A percentile compares a stretch with the other conserved stretches of the same genome.
Evolutionary conservation across 257 asterid species (phyloP).

Genomic region (Rhazya stricta): DNA sequence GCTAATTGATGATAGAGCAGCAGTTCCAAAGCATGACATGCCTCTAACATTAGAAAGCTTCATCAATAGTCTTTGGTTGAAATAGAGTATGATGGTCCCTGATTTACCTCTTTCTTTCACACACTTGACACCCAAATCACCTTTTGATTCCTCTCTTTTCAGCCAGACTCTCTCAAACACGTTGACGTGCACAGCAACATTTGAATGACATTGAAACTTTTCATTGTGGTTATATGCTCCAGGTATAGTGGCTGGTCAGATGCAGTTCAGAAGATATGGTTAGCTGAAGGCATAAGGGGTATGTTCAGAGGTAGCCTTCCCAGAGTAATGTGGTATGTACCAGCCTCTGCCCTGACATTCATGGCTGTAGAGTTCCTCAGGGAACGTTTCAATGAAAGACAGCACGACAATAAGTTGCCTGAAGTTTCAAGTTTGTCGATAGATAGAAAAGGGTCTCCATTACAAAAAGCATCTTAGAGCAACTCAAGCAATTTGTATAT

Average conservation of each 20-base stretch:
- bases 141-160: neutral
- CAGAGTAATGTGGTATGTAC: slow-evolving; percentile 70
- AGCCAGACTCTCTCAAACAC: neutral
- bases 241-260: slow-evolving; percentile 80
- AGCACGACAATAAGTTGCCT: slow-evolving; percentile 19
- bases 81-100: neutral
- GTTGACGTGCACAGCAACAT: neutral
- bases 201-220: neutral
- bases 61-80: neutral
- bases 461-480: slow-evolving; percentile 47
- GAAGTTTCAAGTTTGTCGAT: slow-evolving; percentile 43
- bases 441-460: slow-evolving; percentile 50
- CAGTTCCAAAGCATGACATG: neutral
- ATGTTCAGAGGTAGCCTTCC: slow-evolving; percentile 74
- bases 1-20: neutral
- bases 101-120: neutral
- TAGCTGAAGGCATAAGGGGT: slow-evolving; percentile 58
- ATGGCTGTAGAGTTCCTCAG: slow-evolving; percentile 79
- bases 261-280: slow-evolving; percentile 59
- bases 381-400: slow-evolving; percentile 34
- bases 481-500: neutral
- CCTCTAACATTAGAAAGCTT: neutral
- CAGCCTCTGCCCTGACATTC: slow-evolving; percentile 83
- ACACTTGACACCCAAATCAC: neutral
- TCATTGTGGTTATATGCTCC: slow-evolving; percentile 9